Percentiles rank a stretch among this genome's conserved stretches.
Conservation (phyloP, 1,284 basidiomycete species). For the Cystobasidiaceae sp. region DNA sequence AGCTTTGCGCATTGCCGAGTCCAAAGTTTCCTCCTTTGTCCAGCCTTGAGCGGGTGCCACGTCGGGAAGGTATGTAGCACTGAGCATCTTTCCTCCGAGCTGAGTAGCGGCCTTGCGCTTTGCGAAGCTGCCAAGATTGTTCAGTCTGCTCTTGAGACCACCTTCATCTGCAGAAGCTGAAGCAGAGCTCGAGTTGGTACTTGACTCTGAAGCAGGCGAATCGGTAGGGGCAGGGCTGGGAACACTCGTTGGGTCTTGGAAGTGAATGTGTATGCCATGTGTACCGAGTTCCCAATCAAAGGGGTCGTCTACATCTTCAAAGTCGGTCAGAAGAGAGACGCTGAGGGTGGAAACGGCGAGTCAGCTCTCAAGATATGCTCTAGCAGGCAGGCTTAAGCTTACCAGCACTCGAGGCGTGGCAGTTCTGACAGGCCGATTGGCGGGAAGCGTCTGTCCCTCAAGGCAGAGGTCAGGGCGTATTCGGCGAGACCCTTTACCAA, state of each 20-base stretch:
- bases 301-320: slow-evolving; percentile 76
- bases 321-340: slow-evolving; percentile 85
- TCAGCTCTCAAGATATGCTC: background rate
- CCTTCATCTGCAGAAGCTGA: background rate
- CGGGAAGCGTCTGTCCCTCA: slow-evolving; percentile 53
- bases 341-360: slow-evolving; percentile 48
- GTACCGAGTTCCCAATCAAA: slow-evolving; percentile 87
- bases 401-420: slow-evolving; percentile 76
- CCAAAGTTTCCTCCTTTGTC: slow-evolving; percentile 79
- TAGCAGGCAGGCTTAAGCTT: slow-evolving; percentile 47
- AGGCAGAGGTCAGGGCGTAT: slow-evolving; percentile 76
- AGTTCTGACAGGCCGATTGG: slow-evolving; percentile 72
- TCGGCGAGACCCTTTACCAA: slow-evolving; percentile 74
- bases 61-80: slow-evolving; percentile 91
- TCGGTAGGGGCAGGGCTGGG: background rate
- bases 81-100: slow-evolving; percentile 51
- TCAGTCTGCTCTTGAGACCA: background rate
- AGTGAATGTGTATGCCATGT: slow-evolving; percentile 86
- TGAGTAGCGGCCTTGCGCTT: background rate
- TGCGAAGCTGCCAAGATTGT: background rate
- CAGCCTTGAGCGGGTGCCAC: slow-evolving; percentile 89
- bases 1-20: slow-evolving; percentile 86
- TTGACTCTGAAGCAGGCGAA: background rate
- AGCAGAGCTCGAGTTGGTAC: background rate
- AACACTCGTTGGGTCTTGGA: slow-evolving; percentile 64